A percentile compares a stretch with the other conserved stretches of the same genome.
Conservation (phyloP, 139 green algal genomes). For the Diplosphaera chodatii region DNA sequence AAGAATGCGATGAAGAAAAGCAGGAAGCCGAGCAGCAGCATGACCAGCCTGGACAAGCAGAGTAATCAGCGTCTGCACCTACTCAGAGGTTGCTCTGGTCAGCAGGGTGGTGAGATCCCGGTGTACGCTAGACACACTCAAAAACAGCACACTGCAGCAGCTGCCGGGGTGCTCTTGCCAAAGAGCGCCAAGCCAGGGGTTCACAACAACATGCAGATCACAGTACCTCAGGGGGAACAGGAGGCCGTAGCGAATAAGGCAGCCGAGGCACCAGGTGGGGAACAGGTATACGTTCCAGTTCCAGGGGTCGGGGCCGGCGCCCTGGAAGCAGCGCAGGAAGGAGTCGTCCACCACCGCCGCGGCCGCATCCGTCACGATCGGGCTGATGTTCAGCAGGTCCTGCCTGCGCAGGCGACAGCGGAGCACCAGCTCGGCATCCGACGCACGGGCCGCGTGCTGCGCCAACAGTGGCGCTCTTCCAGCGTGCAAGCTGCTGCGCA, state of each 20-base stretch:
- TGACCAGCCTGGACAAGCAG: constrained; percentile 34
- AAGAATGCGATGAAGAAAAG: constrained; percentile 81
- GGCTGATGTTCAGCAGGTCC: constrained; percentile 76
- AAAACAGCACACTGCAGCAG: too few relatives aligned
- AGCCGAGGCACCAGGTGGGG: constrained; percentile 73
- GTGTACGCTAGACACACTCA: too few relatives aligned
- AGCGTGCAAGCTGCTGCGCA: too few relatives aligned
- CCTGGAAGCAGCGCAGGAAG: constrained; percentile 64
- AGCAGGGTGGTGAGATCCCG: too few relatives aligned
- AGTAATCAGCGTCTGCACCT: too few relatives aligned
- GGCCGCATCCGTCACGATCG: constrained; percentile 74
- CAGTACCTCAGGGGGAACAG: constrained; percentile 79
- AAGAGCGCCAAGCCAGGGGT: too few relatives aligned
- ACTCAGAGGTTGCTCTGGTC: too few relatives aligned
- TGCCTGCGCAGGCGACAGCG: constrained; percentile 13
- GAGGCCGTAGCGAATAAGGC: constrained; percentile 64
- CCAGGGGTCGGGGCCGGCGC: constrained; percentile 72
- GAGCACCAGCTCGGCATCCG: too few relatives aligned
- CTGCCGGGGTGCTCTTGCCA: too few relatives aligned
- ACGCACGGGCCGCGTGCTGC: too few relatives aligned
- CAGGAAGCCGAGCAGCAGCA: constrained; percentile 65
- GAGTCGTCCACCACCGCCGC: constrained; percentile 90
- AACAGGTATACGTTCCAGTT: constrained; percentile 99
- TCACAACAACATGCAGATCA: too few relatives aligned
- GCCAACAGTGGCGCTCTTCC: too few relatives aligned